phyloP scores from a whole-genome alignment of 2,329 filamentous ascomycete genomes.

The Aspergillus clavatus region DNA sequence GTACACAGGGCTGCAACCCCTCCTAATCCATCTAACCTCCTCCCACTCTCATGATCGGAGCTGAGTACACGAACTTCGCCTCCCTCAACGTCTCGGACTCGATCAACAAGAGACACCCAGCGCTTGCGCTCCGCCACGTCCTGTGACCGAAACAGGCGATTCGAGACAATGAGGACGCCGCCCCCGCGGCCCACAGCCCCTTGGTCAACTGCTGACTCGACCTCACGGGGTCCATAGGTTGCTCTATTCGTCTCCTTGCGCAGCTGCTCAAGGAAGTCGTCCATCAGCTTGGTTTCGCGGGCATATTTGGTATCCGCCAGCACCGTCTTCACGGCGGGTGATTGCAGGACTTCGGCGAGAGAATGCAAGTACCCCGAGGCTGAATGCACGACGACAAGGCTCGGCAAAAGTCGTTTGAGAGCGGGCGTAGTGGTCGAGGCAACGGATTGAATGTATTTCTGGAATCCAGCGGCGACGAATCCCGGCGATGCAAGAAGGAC shows the following conservation, averaged over 20 bases:
- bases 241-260: slow-evolving; percentile 81
- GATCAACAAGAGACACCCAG: slow-evolving; percentile 82
- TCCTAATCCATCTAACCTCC: slow-evolving; percentile 74
- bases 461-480: slow-evolving; percentile 77
- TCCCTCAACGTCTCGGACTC: slow-evolving; percentile 72
- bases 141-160: slow-evolving; percentile 78
- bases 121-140: slow-evolving; percentile 69
- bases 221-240: slow-evolving; percentile 82
- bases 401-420: slow-evolving; percentile 63
- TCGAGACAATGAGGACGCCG: slow-evolving; percentile 79
- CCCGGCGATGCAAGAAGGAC: slow-evolving; percentile 84
- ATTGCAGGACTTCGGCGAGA: slow-evolving; percentile 80
- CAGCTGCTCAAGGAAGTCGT: slow-evolving; percentile 72
- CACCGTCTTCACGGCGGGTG: slow-evolving; percentile 68
- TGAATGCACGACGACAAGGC: slow-evolving; percentile 68
- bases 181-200: slow-evolving; percentile 85
- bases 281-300: slow-evolving; percentile 76
- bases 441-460: slow-evolving; percentile 62
- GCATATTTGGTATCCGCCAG: slow-evolving; percentile 86
- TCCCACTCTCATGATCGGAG: slow-evolving; percentile 89
- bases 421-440: slow-evolving; percentile 56
- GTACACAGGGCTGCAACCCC: slow-evolving; percentile 87
- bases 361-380: slow-evolving; percentile 83
- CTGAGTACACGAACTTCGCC: slow-evolving; percentile 87
- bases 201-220: slow-evolving; percentile 75